A percentile compares a stretch with the other conserved stretches of the same genome.
Evolutionary conservation across 2,329 filamentous ascomycete genomes (phyloP).

Genomic region (Stagonosporopsis cucurbitacearum): DNA sequence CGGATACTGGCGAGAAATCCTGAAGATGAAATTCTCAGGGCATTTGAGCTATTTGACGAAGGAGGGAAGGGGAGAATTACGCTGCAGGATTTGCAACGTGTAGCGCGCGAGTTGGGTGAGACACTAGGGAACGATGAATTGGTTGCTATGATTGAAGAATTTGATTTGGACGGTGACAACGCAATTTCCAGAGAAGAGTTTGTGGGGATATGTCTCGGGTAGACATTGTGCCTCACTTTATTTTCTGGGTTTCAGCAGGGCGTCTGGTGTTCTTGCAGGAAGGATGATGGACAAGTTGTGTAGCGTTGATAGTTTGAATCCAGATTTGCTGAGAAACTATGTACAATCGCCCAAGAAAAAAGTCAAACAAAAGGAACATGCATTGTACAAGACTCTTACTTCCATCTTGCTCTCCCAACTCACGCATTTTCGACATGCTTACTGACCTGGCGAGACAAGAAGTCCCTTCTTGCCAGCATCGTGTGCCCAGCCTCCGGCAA

Average conservation of each 20-base stretch:
- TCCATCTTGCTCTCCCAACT: slow-evolving; percentile 10
- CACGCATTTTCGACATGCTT: background rate
- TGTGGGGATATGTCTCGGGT: slow-evolving; percentile 68
- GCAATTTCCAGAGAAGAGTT: slow-evolving; percentile 71
- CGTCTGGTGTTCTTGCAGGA: slow-evolving; percentile 4
- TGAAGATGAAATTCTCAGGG: slow-evolving; percentile 85
- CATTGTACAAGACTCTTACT: slow-evolving; percentile 37
- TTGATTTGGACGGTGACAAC: slow-evolving; percentile 92
- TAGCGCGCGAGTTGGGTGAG: slow-evolving; percentile 90
- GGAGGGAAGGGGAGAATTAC: slow-evolving; percentile 92
- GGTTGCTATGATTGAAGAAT: slow-evolving; percentile 95
- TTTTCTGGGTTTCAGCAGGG: slow-evolving; percentile 3
- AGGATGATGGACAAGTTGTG: background rate
- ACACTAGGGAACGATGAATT: slow-evolving; percentile 92
- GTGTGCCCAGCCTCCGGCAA: slow-evolving; percentile 88
- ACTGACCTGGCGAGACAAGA: slow-evolving; percentile 89
- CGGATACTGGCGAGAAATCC: slow-evolving; percentile 85
- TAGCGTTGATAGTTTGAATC: slow-evolving; percentile 24
- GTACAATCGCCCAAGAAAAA: slow-evolving; percentile 41
- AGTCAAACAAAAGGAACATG: slow-evolving; percentile 39
- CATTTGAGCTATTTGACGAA: slow-evolving; percentile 92
- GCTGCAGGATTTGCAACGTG: slow-evolving; percentile 82
- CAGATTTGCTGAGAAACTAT: slow-evolving; percentile 43
- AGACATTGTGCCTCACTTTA: background rate
- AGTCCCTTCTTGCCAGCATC: slow-evolving; percentile 78